Percentiles rank a stretch among this genome's conserved stretches.
These are phyloP conservation scores for Plicaturopsis crispa DNA, from an alignment of 768 basidiomycete species.

Conservation along the genomic window DNA sequence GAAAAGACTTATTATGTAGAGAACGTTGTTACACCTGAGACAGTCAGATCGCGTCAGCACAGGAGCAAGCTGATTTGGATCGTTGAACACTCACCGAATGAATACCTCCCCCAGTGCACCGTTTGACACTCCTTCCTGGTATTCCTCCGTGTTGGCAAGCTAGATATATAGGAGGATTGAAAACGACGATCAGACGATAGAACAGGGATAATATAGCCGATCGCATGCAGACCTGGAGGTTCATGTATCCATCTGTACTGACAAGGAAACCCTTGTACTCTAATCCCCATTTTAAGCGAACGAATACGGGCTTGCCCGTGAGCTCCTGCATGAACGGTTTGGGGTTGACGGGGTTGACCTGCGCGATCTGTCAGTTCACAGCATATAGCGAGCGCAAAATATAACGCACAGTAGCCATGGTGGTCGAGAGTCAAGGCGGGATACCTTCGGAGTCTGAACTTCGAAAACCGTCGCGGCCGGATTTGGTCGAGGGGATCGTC, in stretches of 20 bases:
- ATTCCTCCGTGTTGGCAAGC: constrained; percentile 99
- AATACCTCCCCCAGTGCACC: constrained; percentile 98
- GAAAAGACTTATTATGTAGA: constrained; percentile 81
- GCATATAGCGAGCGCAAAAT: constrained; percentile 4
- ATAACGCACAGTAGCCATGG: constrained; percentile 56
- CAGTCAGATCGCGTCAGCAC: constrained; percentile 5
- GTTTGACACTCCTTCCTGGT: constrained; percentile 91
- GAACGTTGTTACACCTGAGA: constrained; percentile 85
- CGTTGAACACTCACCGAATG: constrained; percentile 62
- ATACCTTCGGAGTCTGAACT: too few relatives aligned
- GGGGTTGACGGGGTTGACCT: constrained; percentile 94
- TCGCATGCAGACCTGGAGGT: constrained; percentile 75
- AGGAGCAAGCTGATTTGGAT: background rate
- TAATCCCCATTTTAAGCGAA: constrained; percentile 96
- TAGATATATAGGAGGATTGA: constrained; percentile 22
- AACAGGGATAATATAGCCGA: constrained; percentile 1
- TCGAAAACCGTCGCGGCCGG: too few relatives aligned
- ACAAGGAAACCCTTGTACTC: constrained; percentile 99
- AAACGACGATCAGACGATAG: background rate
- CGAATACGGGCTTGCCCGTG: constrained; percentile 93
- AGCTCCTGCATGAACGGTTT: constrained; percentile 99
- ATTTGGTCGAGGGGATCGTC: too few relatives aligned
- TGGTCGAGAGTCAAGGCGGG: constrained; percentile 32
- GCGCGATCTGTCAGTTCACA: constrained; percentile 9
- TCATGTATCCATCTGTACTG: constrained; percentile 99